These are phyloP conservation scores for Yamadazyma sp. DNA, from an alignment of 805 yeast species.

Conservation along the genomic window DNA sequence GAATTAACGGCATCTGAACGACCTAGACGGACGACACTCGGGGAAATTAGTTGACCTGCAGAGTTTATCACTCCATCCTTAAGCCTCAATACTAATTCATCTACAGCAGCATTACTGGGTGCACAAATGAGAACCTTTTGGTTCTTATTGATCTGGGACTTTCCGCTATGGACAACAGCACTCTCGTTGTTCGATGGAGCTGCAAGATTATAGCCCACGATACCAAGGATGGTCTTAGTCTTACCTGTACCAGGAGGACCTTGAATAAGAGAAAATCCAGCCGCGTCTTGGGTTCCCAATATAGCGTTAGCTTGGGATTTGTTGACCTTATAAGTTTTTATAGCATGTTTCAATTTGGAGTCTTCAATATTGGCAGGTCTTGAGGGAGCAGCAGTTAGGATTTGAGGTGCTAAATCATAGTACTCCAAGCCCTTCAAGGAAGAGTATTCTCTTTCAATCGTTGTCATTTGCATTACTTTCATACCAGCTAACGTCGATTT, in stretches of 20 bases:
- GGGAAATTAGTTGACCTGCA: slow-evolving; percentile 52
- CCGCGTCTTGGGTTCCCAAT: slow-evolving; percentile 59
- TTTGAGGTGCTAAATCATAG: slow-evolving; percentile 71
- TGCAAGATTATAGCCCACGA: slow-evolving; percentile 71
- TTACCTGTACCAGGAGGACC: slow-evolving; percentile 99
- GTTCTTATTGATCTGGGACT: slow-evolving; percentile 10
- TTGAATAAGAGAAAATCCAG: slow-evolving; percentile 88
- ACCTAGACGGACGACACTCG: slow-evolving; percentile 83
- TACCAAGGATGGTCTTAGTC: slow-evolving; percentile 92
- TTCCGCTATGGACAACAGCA: slow-evolving; percentile 17
- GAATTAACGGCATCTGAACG: slow-evolving; percentile 83
- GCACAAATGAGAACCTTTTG: slow-evolving; percentile 86
- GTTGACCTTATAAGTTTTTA: slow-evolving; percentile 61
- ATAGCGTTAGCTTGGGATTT: slow-evolving; percentile 91
- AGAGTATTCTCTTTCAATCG: slow-evolving; percentile 89
- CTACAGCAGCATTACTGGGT: slow-evolving; percentile 98
- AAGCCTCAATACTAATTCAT: slow-evolving; percentile 84
- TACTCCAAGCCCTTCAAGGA: slow-evolving; percentile 79
- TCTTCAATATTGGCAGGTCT: slow-evolving; percentile 35
- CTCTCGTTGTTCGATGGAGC: slow-evolving; percentile 16
- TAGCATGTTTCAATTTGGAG: slow-evolving; percentile 39
- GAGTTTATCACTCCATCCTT: slow-evolving; percentile 66
- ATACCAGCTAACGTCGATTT: slow-evolving; percentile 64
- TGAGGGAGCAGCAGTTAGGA: slow-evolving; percentile 66
- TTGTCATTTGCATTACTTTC: slow-evolving; percentile 81